phyloP scores from a whole-genome alignment of 805 yeast genomes.

The Yarrowia divulgata region DNA sequence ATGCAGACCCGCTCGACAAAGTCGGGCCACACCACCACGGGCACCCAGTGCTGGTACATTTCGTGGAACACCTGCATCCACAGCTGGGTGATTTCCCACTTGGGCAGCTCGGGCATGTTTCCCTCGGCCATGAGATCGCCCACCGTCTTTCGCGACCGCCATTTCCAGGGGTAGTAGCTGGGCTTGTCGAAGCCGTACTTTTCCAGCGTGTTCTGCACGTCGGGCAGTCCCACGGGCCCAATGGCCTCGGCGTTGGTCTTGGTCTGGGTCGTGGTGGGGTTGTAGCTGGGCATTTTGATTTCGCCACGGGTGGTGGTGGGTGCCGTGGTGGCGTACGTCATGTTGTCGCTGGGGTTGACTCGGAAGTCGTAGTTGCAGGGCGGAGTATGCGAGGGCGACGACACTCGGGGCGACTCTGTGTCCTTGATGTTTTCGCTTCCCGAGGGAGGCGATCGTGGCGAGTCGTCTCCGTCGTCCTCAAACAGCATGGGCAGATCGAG shows the following conservation, averaged over 20 bases:
- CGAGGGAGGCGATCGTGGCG: conserved; percentile 5
- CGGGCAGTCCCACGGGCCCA: background rate
- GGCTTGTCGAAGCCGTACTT: conserved; percentile 27
- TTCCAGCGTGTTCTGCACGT: conserved; percentile 14
- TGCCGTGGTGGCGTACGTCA: conserved; percentile 13
- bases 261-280: conserved; percentile 3
- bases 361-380: conserved; percentile 29
- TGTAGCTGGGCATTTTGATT: conserved; percentile 24
- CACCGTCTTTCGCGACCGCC: conserved; percentile 21
- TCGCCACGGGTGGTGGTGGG: conserved; percentile 2
- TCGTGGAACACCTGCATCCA: conserved; percentile 43
- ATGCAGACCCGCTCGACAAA: conserved; percentile 41
- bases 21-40: conserved; percentile 46
- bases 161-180: conserved; percentile 40
- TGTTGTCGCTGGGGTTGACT: conserved; percentile 31
- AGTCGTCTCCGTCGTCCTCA: conserved; percentile 28
- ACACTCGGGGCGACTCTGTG: conserved; percentile 14
- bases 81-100: conserved; percentile 40
- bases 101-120: conserved; percentile 41
- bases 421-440: conserved; percentile 12
- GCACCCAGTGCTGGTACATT: conserved; percentile 46
- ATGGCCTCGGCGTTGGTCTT: conserved; percentile 35
- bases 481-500: conserved; percentile 26
- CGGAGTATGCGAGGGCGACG: background rate
- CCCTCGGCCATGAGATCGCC: conserved; percentile 31